A percentile compares a stretch with the other conserved stretches of the same genome.
phyloP scores from a whole-genome alignment of 768 basidiomycete genomes.

The Serendipita sp. region DNA sequence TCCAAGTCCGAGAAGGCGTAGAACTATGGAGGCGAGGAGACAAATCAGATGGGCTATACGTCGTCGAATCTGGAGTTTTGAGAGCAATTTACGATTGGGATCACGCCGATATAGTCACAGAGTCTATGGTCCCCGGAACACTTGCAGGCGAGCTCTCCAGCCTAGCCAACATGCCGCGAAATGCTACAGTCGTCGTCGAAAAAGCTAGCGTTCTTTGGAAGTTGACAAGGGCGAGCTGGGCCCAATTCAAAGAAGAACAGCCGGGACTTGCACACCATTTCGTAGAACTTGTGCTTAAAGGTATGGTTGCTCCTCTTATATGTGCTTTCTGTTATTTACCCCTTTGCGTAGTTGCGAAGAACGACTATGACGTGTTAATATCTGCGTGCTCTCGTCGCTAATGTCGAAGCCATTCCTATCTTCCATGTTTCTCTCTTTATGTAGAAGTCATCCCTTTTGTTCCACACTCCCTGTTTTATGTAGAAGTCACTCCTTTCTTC shows the following conservation, averaged over 20 bases:
- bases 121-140: slow-evolving; percentile 88
- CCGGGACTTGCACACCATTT: slow-evolving; percentile 51
- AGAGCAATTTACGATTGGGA: slow-evolving; percentile 66
- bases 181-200: slow-evolving; percentile 76
- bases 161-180: slow-evolving; percentile 59
- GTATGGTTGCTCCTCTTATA: slow-evolving; percentile 21
- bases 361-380: slow-evolving; percentile 44
- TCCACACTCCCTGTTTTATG: too few species aligned
- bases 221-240: slow-evolving; percentile 41
- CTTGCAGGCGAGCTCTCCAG: slow-evolving; percentile 83
- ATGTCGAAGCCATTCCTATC: background rate
- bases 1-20: slow-evolving; percentile 36
- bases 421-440: too few species aligned
- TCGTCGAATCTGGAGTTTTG: slow-evolving; percentile 76
- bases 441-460: too few species aligned
- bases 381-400: slow-evolving; percentile 21
- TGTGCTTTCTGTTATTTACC: too few species aligned
- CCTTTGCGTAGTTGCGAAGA: slow-evolving; percentile 36
- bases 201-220: slow-evolving; percentile 67
- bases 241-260: slow-evolving; percentile 45
- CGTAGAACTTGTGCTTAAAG: slow-evolving; percentile 53
- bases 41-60: slow-evolving; percentile 62
- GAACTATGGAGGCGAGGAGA: slow-evolving; percentile 71
- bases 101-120: slow-evolving; percentile 49
- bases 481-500: too few species aligned